These are phyloP conservation scores for Isabelozyma pseudorhagii DNA, from an alignment of 805 yeast genomes.

Conservation along the genomic window DNA sequence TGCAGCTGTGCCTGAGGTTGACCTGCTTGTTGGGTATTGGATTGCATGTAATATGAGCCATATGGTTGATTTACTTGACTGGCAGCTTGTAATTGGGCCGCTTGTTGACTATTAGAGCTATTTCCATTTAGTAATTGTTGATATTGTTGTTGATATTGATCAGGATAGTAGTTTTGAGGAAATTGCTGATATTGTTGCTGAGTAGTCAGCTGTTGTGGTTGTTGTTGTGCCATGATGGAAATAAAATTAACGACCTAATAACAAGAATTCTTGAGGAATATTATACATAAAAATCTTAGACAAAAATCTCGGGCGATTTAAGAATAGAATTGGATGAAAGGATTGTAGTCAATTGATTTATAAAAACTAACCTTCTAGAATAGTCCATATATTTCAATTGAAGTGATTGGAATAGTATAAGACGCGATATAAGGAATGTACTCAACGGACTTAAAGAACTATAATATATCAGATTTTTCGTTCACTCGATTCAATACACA, in stretches of 20 bases:
- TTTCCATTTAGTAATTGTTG: slow-evolving; percentile 5
- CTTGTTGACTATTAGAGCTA: slow-evolving; percentile 3
- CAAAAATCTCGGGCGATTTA: slow-evolving; percentile 21
- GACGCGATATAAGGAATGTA: no score
- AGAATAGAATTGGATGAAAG: slow-evolving; percentile 13
- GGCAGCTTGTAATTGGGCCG: slow-evolving; percentile 6
- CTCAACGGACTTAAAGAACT: no score
- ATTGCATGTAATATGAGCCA: slow-evolving; percentile 12
- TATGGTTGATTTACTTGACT: slow-evolving; percentile 7
- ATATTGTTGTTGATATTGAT: slow-evolving; percentile 16
- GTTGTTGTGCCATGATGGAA: slow-evolving; percentile 2
- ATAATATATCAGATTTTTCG: no score
- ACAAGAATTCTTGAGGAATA: slow-evolving; percentile 6
- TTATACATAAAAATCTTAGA: background rate
- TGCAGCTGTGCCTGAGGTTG: background rate
- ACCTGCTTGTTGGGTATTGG: background rate
- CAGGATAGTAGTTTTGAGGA: slow-evolving; percentile 8
- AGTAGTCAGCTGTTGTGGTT: slow-evolving; percentile 11
- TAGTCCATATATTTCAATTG: no score
- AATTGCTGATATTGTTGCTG: slow-evolving; percentile 9
- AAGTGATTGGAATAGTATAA: no score
- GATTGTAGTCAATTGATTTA: background rate
- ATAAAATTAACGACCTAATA: slow-evolving; percentile 10
- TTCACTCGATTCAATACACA: no score
- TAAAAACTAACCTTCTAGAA: no score